These are phyloP conservation scores for Nicotiana attenuata DNA, from an alignment of 257 asterid genomes.

Conservation along the genomic window DNA sequence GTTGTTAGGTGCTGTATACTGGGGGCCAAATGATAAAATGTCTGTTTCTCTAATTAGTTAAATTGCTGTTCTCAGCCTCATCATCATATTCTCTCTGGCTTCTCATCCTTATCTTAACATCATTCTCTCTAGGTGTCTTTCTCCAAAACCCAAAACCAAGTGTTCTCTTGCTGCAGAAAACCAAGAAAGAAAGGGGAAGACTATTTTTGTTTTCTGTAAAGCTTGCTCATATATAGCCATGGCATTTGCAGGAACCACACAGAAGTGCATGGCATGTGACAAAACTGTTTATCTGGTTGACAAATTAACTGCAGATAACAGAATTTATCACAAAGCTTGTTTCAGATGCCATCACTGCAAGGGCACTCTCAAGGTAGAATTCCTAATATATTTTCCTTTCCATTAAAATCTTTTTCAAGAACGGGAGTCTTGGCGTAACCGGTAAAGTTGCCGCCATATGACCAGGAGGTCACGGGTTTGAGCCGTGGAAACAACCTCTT, in stretches of 20 bases:
- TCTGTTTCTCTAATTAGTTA: constrained; percentile 29
- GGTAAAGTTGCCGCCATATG: too few species aligned
- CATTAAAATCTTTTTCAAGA: too few species aligned
- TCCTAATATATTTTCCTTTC: not conserved
- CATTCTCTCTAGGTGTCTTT: constrained; percentile 4
- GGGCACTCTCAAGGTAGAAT: constrained; percentile 79
- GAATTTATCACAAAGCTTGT: constrained; percentile 89
- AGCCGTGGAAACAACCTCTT: too few species aligned
- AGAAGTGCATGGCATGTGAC: constrained; percentile 95
- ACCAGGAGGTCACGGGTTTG: too few species aligned
- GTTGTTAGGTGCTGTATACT: constrained; percentile 29
- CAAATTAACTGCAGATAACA: constrained; percentile 82
- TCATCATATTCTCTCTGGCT: constrained; percentile 17
- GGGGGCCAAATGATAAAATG: constrained; percentile 38
- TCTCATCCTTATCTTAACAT: constrained; percentile 25
- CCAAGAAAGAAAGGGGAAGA: constrained; percentile 2
- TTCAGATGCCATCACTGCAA: constrained; percentile 97
- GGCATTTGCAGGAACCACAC: constrained; percentile 99
- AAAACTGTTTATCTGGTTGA: constrained; percentile 92
- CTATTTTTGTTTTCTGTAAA: not conserved
- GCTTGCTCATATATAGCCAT: constrained; percentile 22
- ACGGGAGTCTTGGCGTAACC: too few species aligned
- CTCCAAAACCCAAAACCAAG: not conserved
- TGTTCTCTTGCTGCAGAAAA: not conserved
- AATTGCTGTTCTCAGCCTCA: constrained; percentile 20